Conservation (phyloP, 2,329 filamentous ascomycete species). For the Chrysosporium queenslandicum region DNA sequence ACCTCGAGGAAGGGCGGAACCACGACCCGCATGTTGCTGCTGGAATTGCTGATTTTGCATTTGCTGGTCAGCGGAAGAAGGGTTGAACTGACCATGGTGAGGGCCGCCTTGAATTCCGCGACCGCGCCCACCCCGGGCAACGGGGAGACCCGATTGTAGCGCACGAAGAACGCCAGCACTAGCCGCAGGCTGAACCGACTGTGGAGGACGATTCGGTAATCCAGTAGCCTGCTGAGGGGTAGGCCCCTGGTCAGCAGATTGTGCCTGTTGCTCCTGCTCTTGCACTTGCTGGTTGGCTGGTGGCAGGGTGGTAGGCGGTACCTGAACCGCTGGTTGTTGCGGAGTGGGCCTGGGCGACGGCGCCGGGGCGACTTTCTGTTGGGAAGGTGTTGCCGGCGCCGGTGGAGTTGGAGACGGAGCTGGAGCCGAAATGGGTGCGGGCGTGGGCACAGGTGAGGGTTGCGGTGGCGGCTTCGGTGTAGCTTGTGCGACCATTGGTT, state of each 20-base stretch:
- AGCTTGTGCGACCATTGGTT: conserved; percentile 17
- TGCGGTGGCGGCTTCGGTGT: conserved; percentile 16
- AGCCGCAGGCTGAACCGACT: conserved; percentile 24
- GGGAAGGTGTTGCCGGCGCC: conserved; percentile 16
- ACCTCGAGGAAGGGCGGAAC: conserved; percentile 36
- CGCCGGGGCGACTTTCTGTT: conserved; percentile 15
- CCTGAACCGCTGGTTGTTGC: not conserved
- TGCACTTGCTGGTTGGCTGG: not conserved
- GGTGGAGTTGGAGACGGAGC: conserved; percentile 11
- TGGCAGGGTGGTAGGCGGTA: not conserved
- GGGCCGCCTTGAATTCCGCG: conserved; percentile 24
- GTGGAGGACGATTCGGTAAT: conserved; percentile 20
- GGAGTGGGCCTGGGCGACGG: conserved; percentile 8
- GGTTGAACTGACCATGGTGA: conserved; percentile 26
- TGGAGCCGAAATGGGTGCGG: conserved; percentile 16
- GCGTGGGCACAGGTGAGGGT: conserved; percentile 15
- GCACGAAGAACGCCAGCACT: conserved; percentile 35
- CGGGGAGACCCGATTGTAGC: conserved; percentile 37
- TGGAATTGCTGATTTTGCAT: conserved; percentile 26
- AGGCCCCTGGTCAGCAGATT: conserved; percentile 20
- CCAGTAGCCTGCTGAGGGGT: conserved; percentile 26
- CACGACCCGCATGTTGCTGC: conserved; percentile 25
- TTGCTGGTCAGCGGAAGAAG: conserved; percentile 17
- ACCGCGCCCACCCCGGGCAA: conserved; percentile 34
- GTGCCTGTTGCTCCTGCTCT: conserved; percentile 14